Base-by-base conservation (phyloP, 2,329 filamentous ascomycete species). In the Westerdykella sp. region DNA sequence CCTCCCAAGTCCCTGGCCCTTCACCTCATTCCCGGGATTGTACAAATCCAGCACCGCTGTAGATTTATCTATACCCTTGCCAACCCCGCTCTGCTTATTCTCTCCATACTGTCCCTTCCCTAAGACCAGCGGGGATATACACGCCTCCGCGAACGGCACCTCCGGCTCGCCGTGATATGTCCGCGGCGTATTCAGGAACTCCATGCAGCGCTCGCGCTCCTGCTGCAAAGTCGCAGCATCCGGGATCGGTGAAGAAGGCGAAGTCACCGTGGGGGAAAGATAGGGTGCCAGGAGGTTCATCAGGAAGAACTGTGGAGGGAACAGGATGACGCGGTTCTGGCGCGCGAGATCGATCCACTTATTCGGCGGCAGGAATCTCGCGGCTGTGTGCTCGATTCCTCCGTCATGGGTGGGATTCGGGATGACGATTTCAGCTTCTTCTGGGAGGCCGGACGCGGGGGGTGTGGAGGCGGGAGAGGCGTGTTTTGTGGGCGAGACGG, bases 231-330 rank as follows among this genome's bases (percentile, higher is more conserved):
- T 73, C 4, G 66, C 50, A 1, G 45, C 41, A 2, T 60, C 53
- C 0, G 63, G 62, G 1, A 55, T 51, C 0, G 57, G 59, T 1
- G 49, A 57, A 1, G 50, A 50, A 1, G 55, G 47, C 0, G 54
- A 47, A 0, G 58, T 63, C 0, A 62, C 22, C 1, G 56, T 56
- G 4, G 69, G 66, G 4, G 59, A 62, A 13, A 85, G 67, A 52
- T 81, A 79, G 2, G 68, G 69, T 0, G 75, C 64, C 2, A 87
- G 66, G 0, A 85, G 67, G 28, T 74, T 69, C 10, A 88, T 73
- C 4, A 93, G 75, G 66, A 85, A 89, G 60, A 83, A 84, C 60
- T 97, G 93, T 0, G 93, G 93, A 4, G 93, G 93, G 60, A 94
- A 96, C 5, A 98, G 71, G 45, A 94, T 85, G 47, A 96, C 81